Conservation (phyloP, 306 rosid genomes). For the Lupinus albus region DNA sequence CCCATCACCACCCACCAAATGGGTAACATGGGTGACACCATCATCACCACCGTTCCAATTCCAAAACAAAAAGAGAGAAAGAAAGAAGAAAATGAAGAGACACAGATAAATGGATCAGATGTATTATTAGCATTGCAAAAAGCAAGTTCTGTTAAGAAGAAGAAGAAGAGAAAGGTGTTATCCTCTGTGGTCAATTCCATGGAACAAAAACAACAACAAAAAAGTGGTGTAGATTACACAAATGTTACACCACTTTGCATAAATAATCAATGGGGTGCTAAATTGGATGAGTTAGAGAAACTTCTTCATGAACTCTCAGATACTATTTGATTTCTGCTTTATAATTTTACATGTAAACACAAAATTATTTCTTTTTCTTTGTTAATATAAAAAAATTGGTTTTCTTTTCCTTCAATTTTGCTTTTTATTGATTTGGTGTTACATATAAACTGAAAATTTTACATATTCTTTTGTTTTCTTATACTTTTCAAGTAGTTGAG, state of each 20-base stretch:
- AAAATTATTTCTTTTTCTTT: not conserved
- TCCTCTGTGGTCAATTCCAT: constrained; percentile 42
- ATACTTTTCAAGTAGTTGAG: too few relatives aligned
- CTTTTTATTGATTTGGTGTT: too few relatives aligned
- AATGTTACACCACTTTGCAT: constrained; percentile 53
- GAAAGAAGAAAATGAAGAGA: constrained; percentile 26
- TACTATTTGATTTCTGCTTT: constrained; percentile 32
- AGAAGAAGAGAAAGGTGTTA: constrained; percentile 32
- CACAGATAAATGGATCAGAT: constrained; percentile 63
- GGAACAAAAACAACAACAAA: constrained; percentile 20
- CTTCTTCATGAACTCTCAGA: constrained; percentile 58
- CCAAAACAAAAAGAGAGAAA: constrained; percentile 12
- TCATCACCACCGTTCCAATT: constrained; percentile 32
- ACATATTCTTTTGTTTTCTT: too few relatives aligned
- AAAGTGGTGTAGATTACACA: constrained; percentile 33
- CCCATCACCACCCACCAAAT: not conserved
- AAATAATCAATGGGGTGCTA: constrained; percentile 54
- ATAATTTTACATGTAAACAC: not conserved
- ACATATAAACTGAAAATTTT: too few relatives aligned
- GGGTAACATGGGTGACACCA: constrained; percentile 42
- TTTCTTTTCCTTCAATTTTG: not conserved
- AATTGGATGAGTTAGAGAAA: constrained; percentile 61
- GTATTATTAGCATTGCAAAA: constrained; percentile 71
- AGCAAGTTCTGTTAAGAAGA: constrained; percentile 53
- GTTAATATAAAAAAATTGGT: not conserved